Base-by-base conservation (phyloP, 768 basidiomycete species). In the Mycena belliarum region DNA sequence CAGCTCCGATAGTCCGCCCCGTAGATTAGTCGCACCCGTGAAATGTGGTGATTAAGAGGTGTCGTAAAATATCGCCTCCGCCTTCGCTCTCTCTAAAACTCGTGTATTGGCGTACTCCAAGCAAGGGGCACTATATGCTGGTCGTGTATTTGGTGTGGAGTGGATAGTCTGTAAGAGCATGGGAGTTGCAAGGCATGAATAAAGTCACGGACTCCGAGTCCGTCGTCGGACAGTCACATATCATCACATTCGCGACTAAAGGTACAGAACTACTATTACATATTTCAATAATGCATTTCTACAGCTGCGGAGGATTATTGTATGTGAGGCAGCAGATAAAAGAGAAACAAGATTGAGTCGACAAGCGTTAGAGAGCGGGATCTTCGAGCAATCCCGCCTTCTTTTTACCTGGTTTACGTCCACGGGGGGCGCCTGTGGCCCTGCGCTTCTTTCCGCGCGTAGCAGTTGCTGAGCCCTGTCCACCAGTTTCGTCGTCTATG, bases 381-480 rank as follows among this genome's bases (percentile, higher is more conserved):
- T 60, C 54, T 37, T 50, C 49, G 37, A 25, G 18, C 54, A 38
- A 46, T 59, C 61, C 61, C 24, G 65, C 57, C 57, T 73, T 76
- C 67, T 73, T 79, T 68, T 72, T 79, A 11, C 71, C 70, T 38
- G 75, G 67, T 48, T 76, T 77, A 28, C 79, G 73, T 50, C 78
- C 75, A 26, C 78, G 75, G 29, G 72, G 63, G 28, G 70, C 70
- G 23, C 73, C 71, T 42, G 72, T 68, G 4, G 66, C 75, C 64
- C 75, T 79, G 37, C 78, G 74, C 63, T 76, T 79, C 65, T 76
- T 79, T 24, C 77, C 79, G 42, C 78, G 76, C 4, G 68, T 64
- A 38, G 66, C 68, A 7, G 72, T 57, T 32, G n/a, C n/a, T n/a
- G 74, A 64, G 6, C 60, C 65, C 1, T 71, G 65, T n/a, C 68